phyloP scores from a whole-genome alignment of 768 basidiomycete genomes.

The Kwoniella pini region DNA sequence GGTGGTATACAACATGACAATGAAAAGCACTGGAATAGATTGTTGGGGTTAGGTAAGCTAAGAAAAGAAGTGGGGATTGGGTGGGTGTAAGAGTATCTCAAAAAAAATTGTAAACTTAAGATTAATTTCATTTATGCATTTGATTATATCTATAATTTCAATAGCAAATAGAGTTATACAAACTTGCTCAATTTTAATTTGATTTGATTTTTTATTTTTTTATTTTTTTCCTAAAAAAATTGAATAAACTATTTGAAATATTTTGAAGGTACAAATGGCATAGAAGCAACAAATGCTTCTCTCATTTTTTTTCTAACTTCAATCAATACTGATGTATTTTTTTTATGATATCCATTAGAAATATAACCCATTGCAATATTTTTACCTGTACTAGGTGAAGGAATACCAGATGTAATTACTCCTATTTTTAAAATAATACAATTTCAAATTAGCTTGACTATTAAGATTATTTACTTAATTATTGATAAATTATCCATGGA shows the following conservation, averaged over 20 bases:
- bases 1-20: no score
- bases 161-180: conserved; percentile 58
- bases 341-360: conserved; percentile 75
- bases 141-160: conserved; percentile 87
- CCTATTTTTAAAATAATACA: conserved; percentile 59
- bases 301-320: conserved; percentile 80
- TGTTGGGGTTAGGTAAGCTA: no score
- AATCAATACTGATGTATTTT: conserved; percentile 78
- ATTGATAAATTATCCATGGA: no score
- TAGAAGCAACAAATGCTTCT: conserved; percentile 69
- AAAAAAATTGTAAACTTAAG: no score
- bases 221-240: no score
- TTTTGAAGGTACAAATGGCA: conserved; percentile 84
- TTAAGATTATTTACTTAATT: no score
- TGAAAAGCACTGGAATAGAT: no score
- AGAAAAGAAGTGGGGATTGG: no score
- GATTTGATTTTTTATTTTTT: neutral
- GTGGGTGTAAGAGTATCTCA: no score
- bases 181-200: neutral
- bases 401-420: conserved; percentile 87
- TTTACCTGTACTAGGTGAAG: conserved; percentile 80
- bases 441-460: neutral
- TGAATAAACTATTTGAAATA: conserved; percentile 63
- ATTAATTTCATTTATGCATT: conserved; percentile 81
- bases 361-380: conserved; percentile 98